Evolutionary conservation across 2,329 filamentous ascomycete genomes (phyloP).

Genomic region (Clonostachys byssicola): DNA sequence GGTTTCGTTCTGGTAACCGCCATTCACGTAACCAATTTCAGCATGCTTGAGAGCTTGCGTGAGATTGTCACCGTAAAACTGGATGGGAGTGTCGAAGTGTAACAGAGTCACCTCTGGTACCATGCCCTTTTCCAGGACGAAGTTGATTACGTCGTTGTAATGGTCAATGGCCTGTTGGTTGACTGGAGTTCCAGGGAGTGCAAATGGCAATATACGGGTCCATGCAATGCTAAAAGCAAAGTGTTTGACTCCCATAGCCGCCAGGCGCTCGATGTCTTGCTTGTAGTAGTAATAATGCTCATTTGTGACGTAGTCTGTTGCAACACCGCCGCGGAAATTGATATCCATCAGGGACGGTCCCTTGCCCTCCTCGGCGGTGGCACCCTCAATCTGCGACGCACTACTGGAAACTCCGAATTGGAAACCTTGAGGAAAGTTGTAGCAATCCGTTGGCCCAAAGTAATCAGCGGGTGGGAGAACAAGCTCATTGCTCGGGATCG

Average conservation of each 20-base stretch:
- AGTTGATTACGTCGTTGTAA: conserved; percentile 50
- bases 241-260: conserved; percentile 43
- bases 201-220: conserved; percentile 48
- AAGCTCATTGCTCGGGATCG: conserved; percentile 48
- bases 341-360: conserved; percentile 37
- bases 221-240: conserved; percentile 49
- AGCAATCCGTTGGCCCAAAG: conserved; percentile 41
- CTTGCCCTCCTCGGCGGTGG: conserved; percentile 35
- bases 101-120: conserved; percentile 40
- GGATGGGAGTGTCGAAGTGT: conserved; percentile 42
- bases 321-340: conserved; percentile 14
- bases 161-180: conserved; percentile 46
- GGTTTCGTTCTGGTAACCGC: conserved; percentile 36
- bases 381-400: conserved; percentile 40
- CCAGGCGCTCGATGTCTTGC: conserved; percentile 49
- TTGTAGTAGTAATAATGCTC: conserved; percentile 53
- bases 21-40: conserved; percentile 31
- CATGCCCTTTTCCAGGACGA: conserved; percentile 42
- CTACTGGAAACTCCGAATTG: conserved; percentile 42
- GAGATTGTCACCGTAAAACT: conserved; percentile 30
- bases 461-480: conserved; percentile 49
- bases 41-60: conserved; percentile 11
- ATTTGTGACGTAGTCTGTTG: conserved; percentile 31
- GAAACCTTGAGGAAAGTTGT: conserved; percentile 43
- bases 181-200: conserved; percentile 41